Percentiles rank a stretch among this genome's conserved stretches.
Evolutionary conservation across 2,329 filamentous ascomycete species (phyloP).

Genomic region (Colletotrichum sp.): DNA sequence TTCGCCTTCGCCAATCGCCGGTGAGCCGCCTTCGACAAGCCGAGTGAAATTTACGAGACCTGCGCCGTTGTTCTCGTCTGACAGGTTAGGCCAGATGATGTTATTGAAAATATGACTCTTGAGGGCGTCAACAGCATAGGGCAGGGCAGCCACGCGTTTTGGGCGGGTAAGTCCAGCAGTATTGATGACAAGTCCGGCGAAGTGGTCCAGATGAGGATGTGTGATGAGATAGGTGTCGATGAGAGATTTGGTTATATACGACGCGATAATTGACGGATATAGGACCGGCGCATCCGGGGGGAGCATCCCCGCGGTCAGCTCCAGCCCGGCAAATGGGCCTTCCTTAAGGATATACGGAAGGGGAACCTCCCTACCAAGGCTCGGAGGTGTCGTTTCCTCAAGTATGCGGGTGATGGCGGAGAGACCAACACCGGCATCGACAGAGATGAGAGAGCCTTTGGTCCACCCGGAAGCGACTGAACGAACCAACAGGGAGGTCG

Average conservation of each 20-base stretch:
- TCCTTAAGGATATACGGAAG: constrained; percentile 61
- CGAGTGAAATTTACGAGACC: constrained; percentile 91
- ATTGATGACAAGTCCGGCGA: constrained; percentile 91
- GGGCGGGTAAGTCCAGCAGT: constrained; percentile 84
- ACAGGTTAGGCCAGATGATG: constrained; percentile 95
- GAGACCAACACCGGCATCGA: constrained; percentile 92
- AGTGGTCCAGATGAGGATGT: constrained; percentile 95
- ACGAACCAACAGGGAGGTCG: constrained; percentile 87
- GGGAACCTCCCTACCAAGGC: constrained; percentile 38
- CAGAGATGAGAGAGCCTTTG: constrained; percentile 83
- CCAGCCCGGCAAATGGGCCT: constrained; percentile 82
- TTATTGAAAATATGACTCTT: constrained; percentile 98
- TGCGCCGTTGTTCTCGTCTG: constrained; percentile 93
- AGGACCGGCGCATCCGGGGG: constrained; percentile 57
- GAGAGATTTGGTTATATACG: constrained; percentile 77
- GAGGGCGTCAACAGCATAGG: constrained; percentile 88
- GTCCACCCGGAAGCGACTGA: constrained; percentile 81
- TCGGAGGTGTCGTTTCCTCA: constrained; percentile 52
- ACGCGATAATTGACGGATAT: constrained; percentile 70
- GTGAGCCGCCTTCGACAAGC: constrained; percentile 86
- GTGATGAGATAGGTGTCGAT: constrained; percentile 92
- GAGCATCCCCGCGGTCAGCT: constrained; percentile 55
- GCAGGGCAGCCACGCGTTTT: constrained; percentile 85
- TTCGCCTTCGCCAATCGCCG: constrained; percentile 80
- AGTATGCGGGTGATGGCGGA: constrained; percentile 84